phyloP scores from a whole-genome alignment of 2,329 filamentous ascomycete genomes.

The Xenoacremonium recifei region DNA sequence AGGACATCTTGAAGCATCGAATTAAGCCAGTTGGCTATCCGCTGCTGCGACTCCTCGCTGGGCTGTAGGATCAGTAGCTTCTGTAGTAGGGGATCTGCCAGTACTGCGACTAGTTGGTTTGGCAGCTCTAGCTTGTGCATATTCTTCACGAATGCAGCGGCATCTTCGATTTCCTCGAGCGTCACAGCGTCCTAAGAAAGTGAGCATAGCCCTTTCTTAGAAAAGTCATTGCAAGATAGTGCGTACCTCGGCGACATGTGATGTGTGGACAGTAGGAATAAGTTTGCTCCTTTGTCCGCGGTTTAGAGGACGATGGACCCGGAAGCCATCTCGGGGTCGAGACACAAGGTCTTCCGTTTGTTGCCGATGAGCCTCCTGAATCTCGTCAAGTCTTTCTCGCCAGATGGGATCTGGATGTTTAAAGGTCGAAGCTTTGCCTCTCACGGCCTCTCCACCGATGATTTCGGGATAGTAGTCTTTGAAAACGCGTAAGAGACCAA shows the following conservation, averaged over 20 bases:
- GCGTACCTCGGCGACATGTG: slow-evolving; percentile 65
- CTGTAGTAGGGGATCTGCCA: slow-evolving; percentile 75
- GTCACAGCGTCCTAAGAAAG: slow-evolving; percentile 55
- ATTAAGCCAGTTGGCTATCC: slow-evolving; percentile 59
- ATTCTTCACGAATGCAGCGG: slow-evolving; percentile 66
- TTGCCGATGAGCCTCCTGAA: slow-evolving; percentile 60
- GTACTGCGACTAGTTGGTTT: slow-evolving; percentile 75
- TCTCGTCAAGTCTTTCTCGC: slow-evolving; percentile 64
- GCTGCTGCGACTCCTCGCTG: slow-evolving; percentile 46
- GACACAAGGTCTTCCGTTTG: slow-evolving; percentile 38
- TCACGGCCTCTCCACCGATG: slow-evolving; percentile 68
- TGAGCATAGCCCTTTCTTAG: no score
- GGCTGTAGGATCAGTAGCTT: slow-evolving; percentile 70
- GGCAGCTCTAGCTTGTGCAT: slow-evolving; percentile 79
- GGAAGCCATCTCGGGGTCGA: slow-evolving; percentile 53
- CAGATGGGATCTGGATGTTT: slow-evolving; percentile 77
- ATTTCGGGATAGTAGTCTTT: slow-evolving; percentile 92
- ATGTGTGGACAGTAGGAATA: slow-evolving; percentile 71
- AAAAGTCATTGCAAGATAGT: background rate
- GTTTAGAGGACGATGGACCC: slow-evolving; percentile 51
- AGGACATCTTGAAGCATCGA: slow-evolving; percentile 56
- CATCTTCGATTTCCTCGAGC: slow-evolving; percentile 75
- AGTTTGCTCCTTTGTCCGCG: slow-evolving; percentile 35
- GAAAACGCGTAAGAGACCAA: slow-evolving; percentile 76
- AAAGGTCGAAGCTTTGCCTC: slow-evolving; percentile 60